Conservation (phyloP, 352 stramenopile species). For the Phytopythium litorale region DNA sequence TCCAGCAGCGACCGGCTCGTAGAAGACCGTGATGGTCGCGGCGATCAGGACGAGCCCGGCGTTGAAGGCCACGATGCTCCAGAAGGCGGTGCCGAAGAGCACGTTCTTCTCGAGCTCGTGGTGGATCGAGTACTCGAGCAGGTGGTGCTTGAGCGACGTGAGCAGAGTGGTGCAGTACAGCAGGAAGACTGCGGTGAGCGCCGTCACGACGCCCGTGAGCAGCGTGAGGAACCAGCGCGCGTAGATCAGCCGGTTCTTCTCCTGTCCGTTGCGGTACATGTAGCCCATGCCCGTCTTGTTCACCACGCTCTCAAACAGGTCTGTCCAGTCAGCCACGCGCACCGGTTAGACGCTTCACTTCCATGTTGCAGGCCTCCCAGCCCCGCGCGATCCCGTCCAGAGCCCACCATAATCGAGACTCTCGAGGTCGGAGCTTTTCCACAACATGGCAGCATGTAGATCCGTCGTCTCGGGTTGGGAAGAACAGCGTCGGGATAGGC, state of each 20-base stretch:
- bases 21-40: constrained; percentile 67
- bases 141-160: constrained; percentile 60
- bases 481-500: background rate
- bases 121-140: constrained; percentile 61
- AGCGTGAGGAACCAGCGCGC: constrained; percentile 80
- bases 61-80: constrained; percentile 65
- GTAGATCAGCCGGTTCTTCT: constrained; percentile 76
- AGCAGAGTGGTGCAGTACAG: constrained; percentile 76
- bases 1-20: constrained; percentile 71
- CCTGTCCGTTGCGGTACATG: constrained; percentile 76
- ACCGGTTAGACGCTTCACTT: no score
- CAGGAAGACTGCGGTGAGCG: constrained; percentile 73
- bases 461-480: background rate
- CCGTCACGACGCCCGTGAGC: constrained; percentile 67
- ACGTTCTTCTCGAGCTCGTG: constrained; percentile 55
- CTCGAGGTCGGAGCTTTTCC: constrained; percentile 67
- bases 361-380: no score
- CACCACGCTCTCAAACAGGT: constrained; percentile 85
- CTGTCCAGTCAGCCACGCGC: constrained; percentile 17
- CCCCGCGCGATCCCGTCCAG: background rate
- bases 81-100: constrained; percentile 74
- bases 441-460: constrained; percentile 37
- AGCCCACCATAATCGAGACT: constrained; percentile 77
- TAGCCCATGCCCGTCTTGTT: constrained; percentile 84
- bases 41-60: constrained; percentile 66